A percentile compares a stretch with the other conserved stretches of the same genome.
Conservation (phyloP, 192 early-diverging fungal genomes). For the Rhizoclosmatium globosum region DNA sequence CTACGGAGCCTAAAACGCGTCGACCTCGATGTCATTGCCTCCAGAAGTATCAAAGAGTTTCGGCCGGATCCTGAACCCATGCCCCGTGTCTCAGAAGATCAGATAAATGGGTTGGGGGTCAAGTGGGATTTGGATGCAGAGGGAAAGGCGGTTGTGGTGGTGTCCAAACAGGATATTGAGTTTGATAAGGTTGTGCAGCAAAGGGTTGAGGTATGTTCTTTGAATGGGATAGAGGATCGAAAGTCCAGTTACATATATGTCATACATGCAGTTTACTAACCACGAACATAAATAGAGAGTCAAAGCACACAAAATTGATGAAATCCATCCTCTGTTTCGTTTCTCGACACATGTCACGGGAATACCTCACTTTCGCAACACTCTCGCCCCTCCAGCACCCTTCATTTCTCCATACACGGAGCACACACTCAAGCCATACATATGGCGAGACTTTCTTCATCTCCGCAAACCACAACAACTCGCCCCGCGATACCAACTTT, state of each 20-base stretch:
- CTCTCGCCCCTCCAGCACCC: conserved; percentile 63
- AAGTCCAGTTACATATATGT: background rate
- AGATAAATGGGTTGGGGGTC: background rate
- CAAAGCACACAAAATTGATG: conserved; percentile 43
- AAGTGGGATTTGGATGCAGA: conserved; percentile 21
- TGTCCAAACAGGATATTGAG: background rate
- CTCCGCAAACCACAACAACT: background rate
- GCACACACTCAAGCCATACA: conserved; percentile 79
- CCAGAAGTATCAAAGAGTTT: conserved; percentile 44
- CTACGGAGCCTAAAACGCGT: conserved; percentile 68
- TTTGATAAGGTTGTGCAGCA: conserved; percentile 24
- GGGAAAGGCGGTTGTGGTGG: conserved; percentile 13
- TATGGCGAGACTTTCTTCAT: conserved; percentile 72
- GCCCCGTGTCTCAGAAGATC: background rate
- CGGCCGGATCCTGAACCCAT: conserved; percentile 10
- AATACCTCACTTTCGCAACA: conserved; percentile 57
- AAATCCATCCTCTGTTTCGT: conserved; percentile 73
- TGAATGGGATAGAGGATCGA: too few relatives aligned
- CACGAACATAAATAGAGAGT: conserved; percentile 26
- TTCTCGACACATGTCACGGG: conserved; percentile 82
- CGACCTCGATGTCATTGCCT: conserved; percentile 69
- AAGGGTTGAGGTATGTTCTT: conserved; percentile 25
- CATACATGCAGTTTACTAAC: background rate
- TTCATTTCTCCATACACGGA: conserved; percentile 77
- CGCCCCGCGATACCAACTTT: conserved; percentile 3